These are phyloP conservation scores for Paxillus ammoniavirescens DNA, from an alignment of 768 basidiomycete genomes.

Conservation along the genomic window DNA sequence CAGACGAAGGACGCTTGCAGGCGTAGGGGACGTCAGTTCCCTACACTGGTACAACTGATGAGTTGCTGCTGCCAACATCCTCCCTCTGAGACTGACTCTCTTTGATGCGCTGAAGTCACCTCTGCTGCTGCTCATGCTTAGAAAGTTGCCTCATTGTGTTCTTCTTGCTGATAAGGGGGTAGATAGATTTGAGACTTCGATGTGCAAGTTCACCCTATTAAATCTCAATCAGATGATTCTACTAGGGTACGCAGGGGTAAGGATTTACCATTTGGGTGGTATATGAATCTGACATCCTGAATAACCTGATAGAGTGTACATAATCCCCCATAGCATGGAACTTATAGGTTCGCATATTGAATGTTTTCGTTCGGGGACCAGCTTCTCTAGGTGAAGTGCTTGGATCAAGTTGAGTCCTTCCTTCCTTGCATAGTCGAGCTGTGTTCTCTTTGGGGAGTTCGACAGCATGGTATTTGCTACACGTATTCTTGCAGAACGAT, in stretches of 20 bases:
- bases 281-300: constrained; percentile 6
- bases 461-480: constrained; percentile 20
- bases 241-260: no score
- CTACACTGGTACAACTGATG: no score
- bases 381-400: neutral
- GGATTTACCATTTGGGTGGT: constrained; percentile 3
- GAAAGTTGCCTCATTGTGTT: constrained; percentile 30
- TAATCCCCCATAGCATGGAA: constrained; percentile 32
- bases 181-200: constrained; percentile 34
- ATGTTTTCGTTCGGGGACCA: constrained; percentile 1
- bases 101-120: constrained; percentile 8
- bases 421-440: constrained; percentile 13
- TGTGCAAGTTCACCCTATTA: constrained; percentile 43
- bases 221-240: no score
- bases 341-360: constrained; percentile 31
- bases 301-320: neutral
- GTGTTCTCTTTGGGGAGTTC: constrained; percentile 31
- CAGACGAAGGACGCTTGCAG: no score
- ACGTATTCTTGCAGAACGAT: constrained; percentile 18
- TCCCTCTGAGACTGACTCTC: neutral
- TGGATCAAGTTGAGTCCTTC: neutral
- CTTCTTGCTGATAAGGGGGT: constrained; percentile 36
- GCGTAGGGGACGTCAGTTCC: no score
- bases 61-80: no score
- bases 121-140: constrained; percentile 11